Evolutionary conservation across 345 rosid species (phyloP), one percentile per base, ranked within the genome.

Genomic region (Pistacia integerrima): DNA sequence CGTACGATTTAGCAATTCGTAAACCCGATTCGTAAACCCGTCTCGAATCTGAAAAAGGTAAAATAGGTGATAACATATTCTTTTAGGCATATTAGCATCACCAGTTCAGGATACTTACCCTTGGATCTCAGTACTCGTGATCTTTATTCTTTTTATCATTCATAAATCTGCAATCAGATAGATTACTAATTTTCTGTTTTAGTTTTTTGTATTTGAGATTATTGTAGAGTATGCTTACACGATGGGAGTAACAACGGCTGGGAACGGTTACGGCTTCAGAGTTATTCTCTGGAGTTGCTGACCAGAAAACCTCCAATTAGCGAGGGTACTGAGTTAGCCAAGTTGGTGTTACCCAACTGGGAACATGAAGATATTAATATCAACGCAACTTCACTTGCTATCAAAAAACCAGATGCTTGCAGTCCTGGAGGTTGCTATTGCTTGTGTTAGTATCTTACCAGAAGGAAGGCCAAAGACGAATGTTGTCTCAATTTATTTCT

Each of bases 181-280:
- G n/a, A n/a, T n/a, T n/a, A n/a, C n/a, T n/a, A n/a, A n/a, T n/a
- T n/a, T n/a, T n/a, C n/a, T n/a, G n/a, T n/a, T n/a, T n/a, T n/a
- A n/a, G n/a, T n/a, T n/a, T n/a, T n/a, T n/a, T n/a, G n/a, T n/a
- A n/a, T n/a, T n/a, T n/a, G n/a, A n/a, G 67, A 51, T 72, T 58
- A 58, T 59, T 57, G 72, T 90, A 93, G 98, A 93, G 85, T 91
- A 93, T 84, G 95, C 97, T 66, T 91, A 91, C 80, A 89, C 88
- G 16, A 93, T 93, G 97, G 89, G 94, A 79, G 88, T 91, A 67
- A 93, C 95, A 68, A 83, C 67, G 83, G 91, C 92, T 0, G 94
- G 92, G 33, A 91, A 93, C 58, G 89, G 91, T 55, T 91, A 89
- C 77, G 91, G 94, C 79, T 89, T 51, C 9, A 12, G 55, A 14